Evolutionary conservation across 768 basidiomycete species (phyloP).

Genomic region (Leccinum barrowsii): DNA sequence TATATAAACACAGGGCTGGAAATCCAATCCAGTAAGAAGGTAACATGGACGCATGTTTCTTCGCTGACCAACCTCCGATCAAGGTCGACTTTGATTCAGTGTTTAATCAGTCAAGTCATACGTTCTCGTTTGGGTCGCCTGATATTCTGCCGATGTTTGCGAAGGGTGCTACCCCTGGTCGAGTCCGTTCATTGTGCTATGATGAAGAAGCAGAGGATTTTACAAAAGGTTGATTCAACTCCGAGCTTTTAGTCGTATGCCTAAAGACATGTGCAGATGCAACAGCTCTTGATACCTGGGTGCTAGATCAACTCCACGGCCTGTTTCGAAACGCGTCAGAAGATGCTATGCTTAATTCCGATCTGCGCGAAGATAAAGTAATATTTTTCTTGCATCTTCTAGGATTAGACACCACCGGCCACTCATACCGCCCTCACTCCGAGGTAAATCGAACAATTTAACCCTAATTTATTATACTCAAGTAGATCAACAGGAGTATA

Average conservation of each 20-base stretch:
- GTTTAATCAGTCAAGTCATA: conserved; percentile 75
- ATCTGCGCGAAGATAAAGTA: conserved; percentile 56
- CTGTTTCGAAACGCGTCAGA: conserved; percentile 64
- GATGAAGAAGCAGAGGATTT: conserved; percentile 80
- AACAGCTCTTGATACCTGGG: conserved; percentile 75
- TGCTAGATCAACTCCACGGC: conserved; percentile 59
- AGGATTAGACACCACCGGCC: conserved; percentile 83
- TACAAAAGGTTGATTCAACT: conserved; percentile 57
- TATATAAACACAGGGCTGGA: conserved; percentile 61
- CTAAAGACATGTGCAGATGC: conserved; percentile 49
- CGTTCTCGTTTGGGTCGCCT: conserved; percentile 83
- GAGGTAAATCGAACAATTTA: conserved; percentile 39
- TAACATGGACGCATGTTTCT: background rate
- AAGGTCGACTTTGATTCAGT: conserved; percentile 82
- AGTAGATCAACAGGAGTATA: conserved; percentile 62
- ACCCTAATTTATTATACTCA: background rate
- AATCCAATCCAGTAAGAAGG: conserved; percentile 65
- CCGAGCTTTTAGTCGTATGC: background rate
- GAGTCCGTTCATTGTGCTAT: conserved; percentile 75
- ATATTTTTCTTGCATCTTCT: conserved; percentile 84
- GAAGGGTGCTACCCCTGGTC: conserved; percentile 65
- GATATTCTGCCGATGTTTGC: conserved; percentile 89
- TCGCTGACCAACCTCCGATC: conserved; percentile 3
- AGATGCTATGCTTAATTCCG: conserved; percentile 43
- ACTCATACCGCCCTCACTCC: conserved; percentile 82